Percentiles rank a stretch among this genome's conserved stretches.
Conservation (phyloP, 805 yeast genomes). For the Candida tammaniensis region DNA sequence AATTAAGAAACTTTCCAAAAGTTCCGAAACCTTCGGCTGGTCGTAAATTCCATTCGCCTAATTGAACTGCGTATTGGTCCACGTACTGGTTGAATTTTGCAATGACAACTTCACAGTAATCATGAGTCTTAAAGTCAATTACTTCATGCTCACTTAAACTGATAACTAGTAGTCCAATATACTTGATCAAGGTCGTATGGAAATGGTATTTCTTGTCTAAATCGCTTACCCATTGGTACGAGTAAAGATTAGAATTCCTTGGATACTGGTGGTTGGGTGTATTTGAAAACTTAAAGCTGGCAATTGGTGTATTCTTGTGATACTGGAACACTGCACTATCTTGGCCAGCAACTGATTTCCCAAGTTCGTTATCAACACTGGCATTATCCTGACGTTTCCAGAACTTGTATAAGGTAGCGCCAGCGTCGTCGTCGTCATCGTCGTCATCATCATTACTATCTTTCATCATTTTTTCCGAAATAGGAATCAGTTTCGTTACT, state of each 20-base stretch:
- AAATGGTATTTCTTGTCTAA: conserved; percentile 24
- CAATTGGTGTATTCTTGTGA: conserved; percentile 25
- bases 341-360: conserved; percentile 19
- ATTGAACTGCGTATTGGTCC: conserved; percentile 7
- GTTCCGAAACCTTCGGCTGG: conserved; percentile 11
- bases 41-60: conserved; percentile 20
- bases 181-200: conserved; percentile 36
- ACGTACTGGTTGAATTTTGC: conserved; percentile 17
- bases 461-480: conserved; percentile 21
- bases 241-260: conserved; percentile 35
- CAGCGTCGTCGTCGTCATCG: conserved; percentile 17
- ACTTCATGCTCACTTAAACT: conserved; percentile 40
- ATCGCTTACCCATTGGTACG: conserved; percentile 30
- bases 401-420: conserved; percentile 29
- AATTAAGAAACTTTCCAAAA: conserved; percentile 2
- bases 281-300: conserved; percentile 32
- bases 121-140: conserved; percentile 23
- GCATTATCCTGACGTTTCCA: conserved; percentile 34
- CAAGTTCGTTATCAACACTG: conserved; percentile 31
- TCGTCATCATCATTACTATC: conserved; percentile 10
- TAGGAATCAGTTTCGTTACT: conserved; percentile 29
- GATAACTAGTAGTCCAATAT: conserved; percentile 33
- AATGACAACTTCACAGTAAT: conserved; percentile 19
- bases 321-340: conserved; percentile 33
- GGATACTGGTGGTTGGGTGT: conserved; percentile 28